Evolutionary conservation across 73 alveolate species (phyloP).

Genomic region (Diophrys appendiculata): DNA sequence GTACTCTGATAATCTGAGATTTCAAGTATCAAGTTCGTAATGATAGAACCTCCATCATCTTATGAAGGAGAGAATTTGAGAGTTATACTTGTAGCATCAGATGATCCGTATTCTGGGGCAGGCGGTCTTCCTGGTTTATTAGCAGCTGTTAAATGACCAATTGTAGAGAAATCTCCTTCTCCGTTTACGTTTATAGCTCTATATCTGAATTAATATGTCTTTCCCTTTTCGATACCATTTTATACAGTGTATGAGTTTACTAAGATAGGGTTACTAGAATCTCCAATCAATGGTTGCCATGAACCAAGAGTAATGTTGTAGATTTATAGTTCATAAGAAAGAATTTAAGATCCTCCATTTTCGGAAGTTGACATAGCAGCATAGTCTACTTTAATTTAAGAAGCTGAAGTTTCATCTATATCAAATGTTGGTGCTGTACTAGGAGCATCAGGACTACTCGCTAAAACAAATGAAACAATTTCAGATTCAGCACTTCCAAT

Average conservation of each 20-base stretch:
- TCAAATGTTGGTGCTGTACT: not conserved
- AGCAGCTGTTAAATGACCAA: slow-evolving; percentile 51
- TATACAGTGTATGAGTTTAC: slow-evolving; percentile 18
- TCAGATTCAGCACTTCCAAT: slow-evolving; percentile 39
- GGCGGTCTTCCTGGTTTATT: slow-evolving; percentile 48
- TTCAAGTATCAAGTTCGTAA: slow-evolving; percentile 16
- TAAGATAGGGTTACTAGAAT: slow-evolving; percentile 4
- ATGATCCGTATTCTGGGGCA: slow-evolving; percentile 35
- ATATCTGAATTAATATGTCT: slow-evolving; percentile 39
- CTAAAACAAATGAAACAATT: slow-evolving; percentile 15
- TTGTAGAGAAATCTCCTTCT: slow-evolving; percentile 45
- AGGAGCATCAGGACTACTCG: not conserved
- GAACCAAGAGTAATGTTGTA: slow-evolving; percentile 55
- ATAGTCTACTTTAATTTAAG: not conserved
- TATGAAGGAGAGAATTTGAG: slow-evolving; percentile 27
- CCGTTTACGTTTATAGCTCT: slow-evolving; percentile 53
- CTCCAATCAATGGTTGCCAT: slow-evolving; percentile 37
- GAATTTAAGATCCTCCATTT: slow-evolving; percentile 48
- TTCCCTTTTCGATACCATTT: slow-evolving; percentile 41
- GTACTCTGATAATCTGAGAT: slow-evolving; percentile 24
- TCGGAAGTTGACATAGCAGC: slow-evolving; percentile 18
- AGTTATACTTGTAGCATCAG: slow-evolving; percentile 19
- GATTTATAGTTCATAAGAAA: slow-evolving; percentile 31
- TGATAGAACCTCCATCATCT: slow-evolving; percentile 53
- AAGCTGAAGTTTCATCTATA: not conserved